These are phyloP conservation scores for Cladosporium velox DNA, from an alignment of 2,329 filamentous ascomycete genomes.

Conservation along the genomic window DNA sequence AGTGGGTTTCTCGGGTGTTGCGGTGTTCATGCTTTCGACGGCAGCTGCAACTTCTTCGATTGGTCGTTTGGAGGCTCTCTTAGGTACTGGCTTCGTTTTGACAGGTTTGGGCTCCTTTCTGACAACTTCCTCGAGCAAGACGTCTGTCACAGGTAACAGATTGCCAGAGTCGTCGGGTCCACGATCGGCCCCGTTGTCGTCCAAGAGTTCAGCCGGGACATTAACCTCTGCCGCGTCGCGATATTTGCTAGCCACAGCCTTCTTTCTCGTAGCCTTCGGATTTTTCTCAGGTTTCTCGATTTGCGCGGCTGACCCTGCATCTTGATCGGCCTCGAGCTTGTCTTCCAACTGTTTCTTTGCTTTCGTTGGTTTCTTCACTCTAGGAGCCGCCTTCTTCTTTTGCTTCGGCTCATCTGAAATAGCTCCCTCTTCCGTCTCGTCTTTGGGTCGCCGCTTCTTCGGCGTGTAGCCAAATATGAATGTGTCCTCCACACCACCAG, in stretches of 20 bases:
- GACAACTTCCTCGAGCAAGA: neutral
- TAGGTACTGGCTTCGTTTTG: neutral
- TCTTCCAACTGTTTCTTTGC: neutral
- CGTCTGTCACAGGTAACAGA: neutral
- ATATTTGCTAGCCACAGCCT: neutral
- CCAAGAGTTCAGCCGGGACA: neutral
- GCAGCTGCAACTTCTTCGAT: neutral
- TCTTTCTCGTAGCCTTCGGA: neutral
- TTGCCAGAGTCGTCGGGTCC: neutral
- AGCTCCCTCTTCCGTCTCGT: neutral
- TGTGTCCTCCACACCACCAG: conserved; percentile 10
- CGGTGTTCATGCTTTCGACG: neutral
- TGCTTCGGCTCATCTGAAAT: neutral
- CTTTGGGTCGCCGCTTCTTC: neutral
- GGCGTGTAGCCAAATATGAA: conserved; percentile 4
- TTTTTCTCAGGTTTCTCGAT: neutral
- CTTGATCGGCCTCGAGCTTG: neutral
- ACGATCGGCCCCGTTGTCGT: neutral
- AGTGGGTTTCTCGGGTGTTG: neutral
- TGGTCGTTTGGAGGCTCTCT: conserved; percentile 1
- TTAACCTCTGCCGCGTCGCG: neutral
- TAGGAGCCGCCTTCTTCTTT: neutral
- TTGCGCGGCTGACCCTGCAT: neutral
- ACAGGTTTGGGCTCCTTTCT: neutral
- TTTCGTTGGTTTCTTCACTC: neutral